Base-by-base conservation (phyloP, 2,329 filamentous ascomycete genomes). In the Trichoderma breve region DNA sequence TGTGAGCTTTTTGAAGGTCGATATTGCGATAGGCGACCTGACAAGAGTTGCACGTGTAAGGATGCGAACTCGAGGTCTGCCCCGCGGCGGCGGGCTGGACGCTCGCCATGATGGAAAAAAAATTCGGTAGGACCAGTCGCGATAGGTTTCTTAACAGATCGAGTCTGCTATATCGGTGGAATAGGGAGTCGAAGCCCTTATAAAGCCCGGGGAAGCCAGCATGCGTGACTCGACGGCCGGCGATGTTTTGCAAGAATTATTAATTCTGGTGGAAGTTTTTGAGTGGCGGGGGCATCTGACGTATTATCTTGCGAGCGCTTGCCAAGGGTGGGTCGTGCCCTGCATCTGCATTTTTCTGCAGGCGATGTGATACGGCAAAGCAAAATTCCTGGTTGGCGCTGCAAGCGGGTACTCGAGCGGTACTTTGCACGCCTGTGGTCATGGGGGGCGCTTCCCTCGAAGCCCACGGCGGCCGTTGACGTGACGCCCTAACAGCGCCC, bases 1-100 rank as follows among this genome's bases (percentile, higher is more conserved):
- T 99, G 81, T 99, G 96, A 47, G 90, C 91, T 81, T 96, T 91
- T 84, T 99, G 96, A 71, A 97, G 87, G 80, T 98, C 95, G 81
- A 93, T 94, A 80, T 93, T 94, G 76, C 95, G 92, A 84, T 98
- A 99, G 67, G 95, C 96, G 77, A 99, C 95, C 81, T 97, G 94
- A 80, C 96, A 99, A 72, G 95, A 96, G 83, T 98, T 99, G 90
- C 96, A 99, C 71, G 95, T 98, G 84, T 95, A 99, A 2, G 96
- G 95, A 80, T 98, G 94, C 30, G 91, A 87, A 36, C 88, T 78
- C 18, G 83, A 77, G 8, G 80, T 81, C 70, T 77, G 77, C 61
- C 76, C 76, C 34, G 77, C 76, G 32, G 80, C 76, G 34, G 80
- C 77, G 66, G 80, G 74, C 72, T 81, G 79, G 65, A 75, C 77